Conservation (phyloP, 306 rosid genomes). For the Urtica urens region DNA sequence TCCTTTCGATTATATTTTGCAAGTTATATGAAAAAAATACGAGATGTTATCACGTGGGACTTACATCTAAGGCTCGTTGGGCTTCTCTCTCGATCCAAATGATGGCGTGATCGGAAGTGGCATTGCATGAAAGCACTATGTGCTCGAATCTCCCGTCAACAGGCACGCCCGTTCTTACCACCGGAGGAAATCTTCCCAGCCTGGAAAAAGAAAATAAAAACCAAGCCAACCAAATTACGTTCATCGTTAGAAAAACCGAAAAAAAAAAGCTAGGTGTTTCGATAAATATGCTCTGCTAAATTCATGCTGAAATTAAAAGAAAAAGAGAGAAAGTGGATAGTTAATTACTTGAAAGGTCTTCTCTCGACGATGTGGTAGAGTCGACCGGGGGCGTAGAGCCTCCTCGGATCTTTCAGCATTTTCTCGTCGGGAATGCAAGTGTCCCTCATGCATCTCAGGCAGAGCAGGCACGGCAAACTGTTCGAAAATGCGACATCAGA, state of each 20-base stretch:
- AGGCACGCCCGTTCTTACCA: constrained; percentile 84
- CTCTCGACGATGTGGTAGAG: constrained; percentile 94
- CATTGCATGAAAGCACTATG: constrained; percentile 85
- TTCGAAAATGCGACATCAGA: constrained; percentile 13
- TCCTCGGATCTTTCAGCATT: constrained; percentile 90
- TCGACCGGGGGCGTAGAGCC: constrained; percentile 92
- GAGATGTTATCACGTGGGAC: no score
- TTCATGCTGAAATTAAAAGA: no score
- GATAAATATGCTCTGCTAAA: no score
- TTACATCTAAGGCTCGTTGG: constrained; percentile 61
- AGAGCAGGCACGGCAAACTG: constrained; percentile 85
- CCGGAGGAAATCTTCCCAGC: constrained; percentile 75
- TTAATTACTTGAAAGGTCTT: constrained; percentile 63
- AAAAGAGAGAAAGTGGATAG: neutral
- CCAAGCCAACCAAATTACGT: no score
- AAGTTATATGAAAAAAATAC: no score
- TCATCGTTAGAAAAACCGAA: no score
- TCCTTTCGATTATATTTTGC: no score
- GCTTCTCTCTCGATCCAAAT: constrained; percentile 93
- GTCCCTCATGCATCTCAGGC: constrained; percentile 73
- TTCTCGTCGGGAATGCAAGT: constrained; percentile 74
- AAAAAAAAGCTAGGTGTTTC: no score
- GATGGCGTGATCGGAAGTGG: constrained; percentile 88
- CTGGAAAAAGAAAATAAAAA: no score
- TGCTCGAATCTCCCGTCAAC: constrained; percentile 95